phyloP scores from a whole-genome alignment of 116 monocot genomes.

The Dioscorea cayenensis region DNA sequence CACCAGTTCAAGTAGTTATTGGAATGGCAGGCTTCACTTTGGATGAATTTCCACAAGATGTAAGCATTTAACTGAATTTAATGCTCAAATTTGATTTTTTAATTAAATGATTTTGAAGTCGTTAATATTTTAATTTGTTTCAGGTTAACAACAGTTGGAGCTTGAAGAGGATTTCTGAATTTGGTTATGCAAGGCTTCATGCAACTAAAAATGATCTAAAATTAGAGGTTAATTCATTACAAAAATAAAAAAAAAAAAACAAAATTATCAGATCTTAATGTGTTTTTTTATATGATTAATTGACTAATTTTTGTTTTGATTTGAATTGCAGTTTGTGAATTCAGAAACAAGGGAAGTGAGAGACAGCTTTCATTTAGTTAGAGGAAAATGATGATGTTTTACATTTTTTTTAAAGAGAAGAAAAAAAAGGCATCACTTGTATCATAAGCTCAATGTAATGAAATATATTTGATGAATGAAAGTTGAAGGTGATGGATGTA shows the following conservation, averaged over 20 bases:
- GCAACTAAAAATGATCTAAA: constrained; percentile 33
- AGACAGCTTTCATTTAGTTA: constrained; percentile 31
- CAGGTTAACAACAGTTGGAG: constrained; percentile 45
- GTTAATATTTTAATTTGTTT: not conserved
- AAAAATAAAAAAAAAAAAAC: too few species aligned
- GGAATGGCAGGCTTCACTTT: constrained; percentile 70
- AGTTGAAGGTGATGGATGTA: too few species aligned
- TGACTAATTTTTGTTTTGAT: not conserved
- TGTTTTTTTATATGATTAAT: not conserved
- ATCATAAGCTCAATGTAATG: too few species aligned
- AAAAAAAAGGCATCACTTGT: too few species aligned
- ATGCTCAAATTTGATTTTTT: not conserved
- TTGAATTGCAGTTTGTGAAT: constrained; percentile 31
- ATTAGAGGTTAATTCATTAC: constrained; percentile 34
- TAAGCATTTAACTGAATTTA: constrained; percentile 8
- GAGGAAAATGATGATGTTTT: not conserved
- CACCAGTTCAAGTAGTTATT: constrained; percentile 64
- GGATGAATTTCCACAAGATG: constrained; percentile 35
- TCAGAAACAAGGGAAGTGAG: constrained; percentile 27
- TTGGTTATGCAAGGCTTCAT: constrained; percentile 50
- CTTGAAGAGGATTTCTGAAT: constrained; percentile 46
- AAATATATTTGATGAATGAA: too few species aligned
- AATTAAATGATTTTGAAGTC: not conserved
- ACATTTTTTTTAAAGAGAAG: not conserved
- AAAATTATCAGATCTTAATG: too few species aligned